phyloP scores from a whole-genome alignment of 1,139 yeast species.

The Lodderomyces oxycetoniae region DNA sequence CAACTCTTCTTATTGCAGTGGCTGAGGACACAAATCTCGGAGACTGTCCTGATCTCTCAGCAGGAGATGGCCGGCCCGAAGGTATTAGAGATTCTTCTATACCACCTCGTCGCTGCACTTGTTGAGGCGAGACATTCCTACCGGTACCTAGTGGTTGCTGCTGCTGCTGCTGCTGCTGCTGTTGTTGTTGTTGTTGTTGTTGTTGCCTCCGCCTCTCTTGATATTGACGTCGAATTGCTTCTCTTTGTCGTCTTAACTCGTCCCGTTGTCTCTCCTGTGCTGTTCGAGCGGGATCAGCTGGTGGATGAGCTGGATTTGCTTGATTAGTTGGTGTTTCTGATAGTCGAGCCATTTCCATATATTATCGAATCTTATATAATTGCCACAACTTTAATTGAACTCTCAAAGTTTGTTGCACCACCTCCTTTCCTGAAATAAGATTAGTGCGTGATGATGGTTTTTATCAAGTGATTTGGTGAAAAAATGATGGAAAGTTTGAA shows the following conservation, averaged over 20 bases:
- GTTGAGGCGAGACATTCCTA: slow-evolving; percentile 1
- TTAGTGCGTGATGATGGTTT: too few species aligned
- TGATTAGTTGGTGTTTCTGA: slow-evolving; percentile 2
- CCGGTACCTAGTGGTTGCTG: background rate
- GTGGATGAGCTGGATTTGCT: slow-evolving; percentile 6
- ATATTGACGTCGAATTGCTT: slow-evolving; percentile 17
- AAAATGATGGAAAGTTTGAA: too few species aligned
- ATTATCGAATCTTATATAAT: too few species aligned
- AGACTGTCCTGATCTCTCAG: slow-evolving; percentile 1
- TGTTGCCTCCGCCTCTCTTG: slow-evolving; percentile 10
- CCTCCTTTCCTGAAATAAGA: too few species aligned
- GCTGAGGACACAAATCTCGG: slow-evolving; percentile 2
- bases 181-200: background rate
- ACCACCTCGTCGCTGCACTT: background rate
- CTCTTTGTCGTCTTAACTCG: slow-evolving; percentile 18
- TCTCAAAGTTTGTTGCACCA: too few species aligned
- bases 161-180: slow-evolving; percentile 3
- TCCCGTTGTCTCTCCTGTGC: slow-evolving; percentile 19
- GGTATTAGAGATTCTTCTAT: slow-evolving; percentile 3
- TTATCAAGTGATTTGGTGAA: too few species aligned
- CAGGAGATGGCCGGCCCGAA: background rate
- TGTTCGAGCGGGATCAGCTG: slow-evolving; percentile 8
- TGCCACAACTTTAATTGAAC: too few species aligned
- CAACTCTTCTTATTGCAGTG: background rate
- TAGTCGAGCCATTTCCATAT: slow-evolving; percentile 2